phyloP scores from a whole-genome alignment of 2,329 filamentous ascomycete genomes.

The Nothomitra cinnamomea region DNA sequence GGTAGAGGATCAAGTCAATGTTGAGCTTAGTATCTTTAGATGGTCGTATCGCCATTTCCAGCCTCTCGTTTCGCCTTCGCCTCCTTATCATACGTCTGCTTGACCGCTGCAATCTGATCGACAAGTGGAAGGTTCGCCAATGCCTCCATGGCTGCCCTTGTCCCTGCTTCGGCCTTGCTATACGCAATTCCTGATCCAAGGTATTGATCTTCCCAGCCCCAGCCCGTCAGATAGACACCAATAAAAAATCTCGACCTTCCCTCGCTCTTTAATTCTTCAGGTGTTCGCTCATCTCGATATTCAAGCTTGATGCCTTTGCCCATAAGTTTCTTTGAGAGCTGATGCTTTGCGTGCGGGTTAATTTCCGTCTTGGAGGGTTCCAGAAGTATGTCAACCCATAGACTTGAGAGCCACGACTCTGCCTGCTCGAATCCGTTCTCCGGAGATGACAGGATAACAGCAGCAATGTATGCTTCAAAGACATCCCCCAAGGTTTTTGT shows the following conservation, averaged over 20 bases:
- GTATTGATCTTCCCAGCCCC: constrained; percentile 26
- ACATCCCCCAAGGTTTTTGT: constrained; percentile 70
- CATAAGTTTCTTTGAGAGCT: constrained; percentile 34
- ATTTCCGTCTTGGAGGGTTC: constrained; percentile 23
- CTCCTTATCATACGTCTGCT: constrained; percentile 10
- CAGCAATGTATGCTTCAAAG: constrained; percentile 82
- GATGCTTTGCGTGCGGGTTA: constrained; percentile 33
- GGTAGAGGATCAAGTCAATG: neutral
- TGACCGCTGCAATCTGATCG: constrained; percentile 21
- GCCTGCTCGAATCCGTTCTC: constrained; percentile 42
- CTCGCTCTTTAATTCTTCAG: constrained; percentile 19
- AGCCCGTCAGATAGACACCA: constrained; percentile 30
- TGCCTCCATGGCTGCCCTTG: constrained; percentile 26
- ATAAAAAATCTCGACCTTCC: constrained; percentile 24
- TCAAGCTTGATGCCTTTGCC: constrained; percentile 40
- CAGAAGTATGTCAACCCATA: constrained; percentile 54
- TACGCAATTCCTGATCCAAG: constrained; percentile 27
- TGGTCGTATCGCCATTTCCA: neutral
- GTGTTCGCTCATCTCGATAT: constrained; percentile 33
- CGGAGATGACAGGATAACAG: constrained; percentile 51
- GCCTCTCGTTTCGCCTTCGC: neutral
- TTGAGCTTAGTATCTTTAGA: neutral
- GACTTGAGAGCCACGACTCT: constrained; percentile 51
- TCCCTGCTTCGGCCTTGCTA: constrained; percentile 27
- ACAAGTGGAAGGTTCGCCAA: constrained; percentile 23